Evolutionary conservation across 2,329 filamentous ascomycete genomes (phyloP), one percentile per base, ranked within the genome.

Genomic region (Aspergillus calidoustus): DNA sequence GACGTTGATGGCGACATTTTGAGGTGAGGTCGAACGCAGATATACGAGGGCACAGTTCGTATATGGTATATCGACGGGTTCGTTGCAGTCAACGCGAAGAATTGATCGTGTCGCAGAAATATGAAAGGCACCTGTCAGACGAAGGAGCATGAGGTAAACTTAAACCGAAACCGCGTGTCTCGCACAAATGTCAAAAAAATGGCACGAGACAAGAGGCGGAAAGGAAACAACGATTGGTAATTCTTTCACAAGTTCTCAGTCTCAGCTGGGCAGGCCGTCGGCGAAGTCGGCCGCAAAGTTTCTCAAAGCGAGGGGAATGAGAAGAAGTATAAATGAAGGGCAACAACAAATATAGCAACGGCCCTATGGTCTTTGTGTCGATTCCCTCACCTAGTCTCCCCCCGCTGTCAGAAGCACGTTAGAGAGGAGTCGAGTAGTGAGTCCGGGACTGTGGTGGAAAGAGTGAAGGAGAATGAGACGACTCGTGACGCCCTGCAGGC

Each of bases 1-100:
- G 83, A 76, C 49, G 81, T 83, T 15, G 78, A 76, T 49, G 85
- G 83, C 60, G 86, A 82, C 86, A 88, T 89, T 70, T 43, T 77
- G 38, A 47, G 25, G 50, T 46, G 47, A 43, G 48, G 52, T 46
- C 52, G 25, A 38, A 48, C 44, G 38, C 19, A 50, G 41, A 38
- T 31, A 30, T 5, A 17, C 11, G 31, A 60, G 13, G 49, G 30
- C 17, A 56, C 46, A 31, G 34, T 8, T 13, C 9, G 52, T 41
- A 41, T 47, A 31, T n/a, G 38, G 54, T 19, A 22, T 48, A 15
- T 54, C 44, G 60, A 52, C 57, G 51, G 54, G 55, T 22, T 57
- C 43, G 53, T 54, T 53, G 59, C 56, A 57, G 30, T 49, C 15
- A n/a, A 34, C 46, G 47, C 19, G 23, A 57, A 50, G n/a, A 19